Conservation (phyloP, 176 grass and related monocot genomes). For the Pharus latifolius region DNA sequence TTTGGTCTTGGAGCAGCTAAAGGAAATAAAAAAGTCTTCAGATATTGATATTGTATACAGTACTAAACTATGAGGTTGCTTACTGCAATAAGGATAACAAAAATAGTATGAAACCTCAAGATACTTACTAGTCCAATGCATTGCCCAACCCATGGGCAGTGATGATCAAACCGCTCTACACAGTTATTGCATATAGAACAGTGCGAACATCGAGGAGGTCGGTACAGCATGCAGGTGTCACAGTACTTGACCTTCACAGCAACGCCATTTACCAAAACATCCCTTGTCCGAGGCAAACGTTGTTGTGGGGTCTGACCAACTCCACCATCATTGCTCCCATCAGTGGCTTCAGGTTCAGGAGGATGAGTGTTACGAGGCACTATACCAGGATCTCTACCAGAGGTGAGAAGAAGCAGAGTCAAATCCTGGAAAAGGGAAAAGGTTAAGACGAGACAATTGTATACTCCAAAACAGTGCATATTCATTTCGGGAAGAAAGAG, state of each 20-base stretch:
- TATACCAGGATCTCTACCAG: slow-evolving; percentile 93
- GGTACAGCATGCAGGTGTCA: slow-evolving; percentile 93
- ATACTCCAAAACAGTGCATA: neutral
- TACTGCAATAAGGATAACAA: neutral
- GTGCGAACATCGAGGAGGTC: slow-evolving; percentile 82
- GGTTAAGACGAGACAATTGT: neutral
- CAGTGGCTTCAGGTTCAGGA: slow-evolving; percentile 64
- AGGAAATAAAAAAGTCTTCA: neutral
- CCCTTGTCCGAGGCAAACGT: slow-evolving; percentile 65
- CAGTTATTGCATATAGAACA: slow-evolving; percentile 97
- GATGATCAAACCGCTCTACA: slow-evolving; percentile 92
- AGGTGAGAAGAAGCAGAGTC: slow-evolving; percentile 70
- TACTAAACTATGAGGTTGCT: neutral
- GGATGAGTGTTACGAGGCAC: slow-evolving; percentile 77
- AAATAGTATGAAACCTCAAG: neutral
- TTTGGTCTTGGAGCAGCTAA: too few species aligned
- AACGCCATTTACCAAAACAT: slow-evolving; percentile 72
- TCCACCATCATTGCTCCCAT: slow-evolving; percentile 34
- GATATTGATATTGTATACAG: neutral
- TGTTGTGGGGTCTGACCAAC: slow-evolving; percentile 70
- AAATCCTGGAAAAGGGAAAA: slow-evolving; percentile 62
- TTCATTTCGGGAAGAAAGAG: too few species aligned
- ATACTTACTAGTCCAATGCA: slow-evolving; percentile 83
- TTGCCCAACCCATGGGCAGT: slow-evolving; percentile 95
- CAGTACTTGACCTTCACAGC: slow-evolving; percentile 87